Evolutionary conservation across 2,329 filamentous ascomycete genomes (phyloP), one percentile per base, ranked within the genome.

Genomic region (Trichoderma sp.): DNA sequence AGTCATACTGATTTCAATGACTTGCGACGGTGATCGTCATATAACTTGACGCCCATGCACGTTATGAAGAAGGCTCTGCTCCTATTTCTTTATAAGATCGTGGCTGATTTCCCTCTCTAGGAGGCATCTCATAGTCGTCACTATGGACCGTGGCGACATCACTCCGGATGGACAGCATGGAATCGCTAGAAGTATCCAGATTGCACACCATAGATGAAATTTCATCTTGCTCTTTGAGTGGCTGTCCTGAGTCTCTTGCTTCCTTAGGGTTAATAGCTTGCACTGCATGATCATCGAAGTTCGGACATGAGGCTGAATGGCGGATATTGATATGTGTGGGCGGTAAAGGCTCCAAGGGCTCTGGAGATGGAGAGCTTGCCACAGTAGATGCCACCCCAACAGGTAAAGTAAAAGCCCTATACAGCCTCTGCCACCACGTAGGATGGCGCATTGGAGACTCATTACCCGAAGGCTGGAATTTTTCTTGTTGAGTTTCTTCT

Each of bases 351-450:
- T 70, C 74, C 8, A 74, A 73, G 26, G 75, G 74, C 28, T 70
- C 74, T 15, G 75, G 72, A 7, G 39, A 24, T 2, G 80, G 79
- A n/a, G 74, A 75, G 51, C 75, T 80, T 32, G 74, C 75, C 63
- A 83, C 79, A 1, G 82, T 83, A 0, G 80, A 82, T 7, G 80
- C 81, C 70, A 75, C 79, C 6, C 82, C 82, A 1, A 76, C 21
- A 2, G 80, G 80, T 15, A 81, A 64, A 5, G 74, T 75, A 34
- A 82, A 74, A 1, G 74, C 73, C 12, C 75, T 76, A 63, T 73
- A 63, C 1, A 82, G 11, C 15, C 77, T 72, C 57, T 80, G 79
- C 26, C 74, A 72, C 79, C 79, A 81, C 6, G 72, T 75, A 28
- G 74, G 73, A 8, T 78, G 73, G 11, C 71, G 73, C 32, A 74